Evolutionary conservation across 1,139 yeast genomes (phyloP), one percentile per base, ranked within the genome.

Genomic region (Diutina siamensis): DNA sequence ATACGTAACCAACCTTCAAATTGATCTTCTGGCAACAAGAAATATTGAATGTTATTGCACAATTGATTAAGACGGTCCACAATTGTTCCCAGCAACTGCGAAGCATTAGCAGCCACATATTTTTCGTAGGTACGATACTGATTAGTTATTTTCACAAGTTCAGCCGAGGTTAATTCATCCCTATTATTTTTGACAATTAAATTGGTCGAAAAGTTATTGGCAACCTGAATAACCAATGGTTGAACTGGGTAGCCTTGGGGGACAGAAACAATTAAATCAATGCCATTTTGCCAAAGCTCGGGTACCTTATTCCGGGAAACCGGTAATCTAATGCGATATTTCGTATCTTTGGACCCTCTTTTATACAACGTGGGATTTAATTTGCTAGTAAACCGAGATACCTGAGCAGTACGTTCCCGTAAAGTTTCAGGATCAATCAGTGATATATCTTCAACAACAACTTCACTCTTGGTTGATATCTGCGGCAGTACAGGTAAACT

Each of bases 181-280:
- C 44, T 45, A 19, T 49, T 50, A 40, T 50, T 47, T 10, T 52
- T 50, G n/a, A 49, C 49, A 45, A 52, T 35, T 9, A 52, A 45
- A 36, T 53, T 53, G 28, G 50, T 50, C 33, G 51, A 50, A 47
- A 52, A 53, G 46, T 53, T 53, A 13, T 51, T 40, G 12, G 53
- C 51, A 15, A 50, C 46, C 10, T 35, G 46, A 19, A 50, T 46
- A 10, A 46, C 42, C 1, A 48, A 40, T 4, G 47, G 46, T 3
- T 20, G 20, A 4, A 19, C 12, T 1, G 55, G 55, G 44, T 52
- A 53, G 28, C 44, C 44, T 3, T 27, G 44, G 3, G 54, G 55
- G 10, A 53, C 48, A 8, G 49, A 44, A 8, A 53, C 33, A 21
- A 52, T 49, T 31, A 53, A 35, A 35, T 53, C 55, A 2, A 52